phyloP scores from a whole-genome alignment of 1,284 basidiomycete species.

The Irpex sp. region DNA sequence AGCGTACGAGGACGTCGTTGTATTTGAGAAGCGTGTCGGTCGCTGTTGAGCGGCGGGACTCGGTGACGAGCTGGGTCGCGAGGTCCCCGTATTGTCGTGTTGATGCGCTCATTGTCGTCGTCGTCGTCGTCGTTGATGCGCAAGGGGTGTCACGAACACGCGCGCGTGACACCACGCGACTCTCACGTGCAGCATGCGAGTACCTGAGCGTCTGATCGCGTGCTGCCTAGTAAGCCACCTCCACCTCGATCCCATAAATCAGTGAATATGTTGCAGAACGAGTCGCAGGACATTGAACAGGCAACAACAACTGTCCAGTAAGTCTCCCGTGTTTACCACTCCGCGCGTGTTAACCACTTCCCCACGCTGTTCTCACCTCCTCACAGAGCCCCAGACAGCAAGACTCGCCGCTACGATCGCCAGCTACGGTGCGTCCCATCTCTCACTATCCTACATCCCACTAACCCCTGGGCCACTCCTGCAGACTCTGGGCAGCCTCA shows the following conservation, averaged over 20 bases:
- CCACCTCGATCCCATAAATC: not conserved
- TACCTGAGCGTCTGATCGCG: slow-evolving; percentile 2
- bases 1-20: slow-evolving; percentile 89
- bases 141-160: slow-evolving; percentile 8
- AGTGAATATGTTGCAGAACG: slow-evolving; percentile 15
- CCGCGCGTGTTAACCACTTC: not conserved
- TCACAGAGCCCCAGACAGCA: slow-evolving; percentile 74
- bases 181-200: not conserved
- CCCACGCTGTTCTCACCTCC: not conserved
- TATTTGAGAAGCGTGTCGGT: slow-evolving; percentile 92
- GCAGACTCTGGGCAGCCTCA: slow-evolving; percentile 93
- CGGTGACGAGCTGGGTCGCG: slow-evolving; percentile 88
- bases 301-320: slow-evolving; percentile 16
- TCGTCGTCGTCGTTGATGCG: not conserved
- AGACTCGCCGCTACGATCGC: slow-evolving; percentile 91
- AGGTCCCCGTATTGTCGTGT: slow-evolving; percentile 82
- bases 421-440: slow-evolving; percentile 78
- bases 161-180: slow-evolving; percentile 17
- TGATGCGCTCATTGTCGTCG: slow-evolving; percentile 27
- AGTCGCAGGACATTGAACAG: slow-evolving; percentile 17
- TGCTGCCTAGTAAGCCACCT: not conserved
- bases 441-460: not conserved
- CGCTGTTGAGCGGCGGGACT: slow-evolving; percentile 86
- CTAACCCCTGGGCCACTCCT: not conserved
- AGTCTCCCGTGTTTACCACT: not conserved